Evolutionary conservation across 345 rosid genomes (phyloP), one percentile per base, ranked within the genome.

Genomic region (Triadica sebifera): DNA sequence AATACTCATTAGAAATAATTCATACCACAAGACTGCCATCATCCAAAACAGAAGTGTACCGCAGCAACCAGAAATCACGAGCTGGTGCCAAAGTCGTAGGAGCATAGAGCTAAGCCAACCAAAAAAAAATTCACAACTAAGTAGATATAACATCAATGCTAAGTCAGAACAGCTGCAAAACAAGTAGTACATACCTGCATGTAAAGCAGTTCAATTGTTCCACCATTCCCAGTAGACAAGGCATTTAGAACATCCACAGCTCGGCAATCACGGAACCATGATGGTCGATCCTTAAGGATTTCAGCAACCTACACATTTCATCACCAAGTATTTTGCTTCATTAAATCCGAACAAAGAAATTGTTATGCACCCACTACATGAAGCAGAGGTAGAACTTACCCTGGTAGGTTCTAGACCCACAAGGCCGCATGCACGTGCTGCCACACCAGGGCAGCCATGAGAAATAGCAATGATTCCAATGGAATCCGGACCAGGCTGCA

Each of bases 401-500:
- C 98, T 91, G 38, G 99, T 93, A 81, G 99, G 98, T 75, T 96
- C 99, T 45, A 96, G 93, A 85, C 99, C 97, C 81, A 96, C 99
- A 70, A 93, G 94, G 88, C 99, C 99, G 45, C 98, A 96, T 77
- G 99, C 99, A 70, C 99, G 97, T 85, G 99, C 99, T 86, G 99
- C 99, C 86, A 96, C 99, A 76, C 99, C 99, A 86, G 95, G 45
- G 93, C 98, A 87, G 87, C 97, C 94, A 84, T 96, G 97, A 86
- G 99, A 96, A 91, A 96, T 93, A 87, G 99, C 95, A 80, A 96
- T 84, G 99, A 96, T 96, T 96, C 99, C 99, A 86, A 96, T 89
- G 98, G 99, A 96, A 96, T 96, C 98, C 99, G 99, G 98, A 96
- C 99, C 99, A 96, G 99, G 99, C 99, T 96, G 85, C 80, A 79